Evolutionary conservation across 2,329 filamentous ascomycete genomes (phyloP).

Genomic region (Aureobasidium sp.): DNA sequence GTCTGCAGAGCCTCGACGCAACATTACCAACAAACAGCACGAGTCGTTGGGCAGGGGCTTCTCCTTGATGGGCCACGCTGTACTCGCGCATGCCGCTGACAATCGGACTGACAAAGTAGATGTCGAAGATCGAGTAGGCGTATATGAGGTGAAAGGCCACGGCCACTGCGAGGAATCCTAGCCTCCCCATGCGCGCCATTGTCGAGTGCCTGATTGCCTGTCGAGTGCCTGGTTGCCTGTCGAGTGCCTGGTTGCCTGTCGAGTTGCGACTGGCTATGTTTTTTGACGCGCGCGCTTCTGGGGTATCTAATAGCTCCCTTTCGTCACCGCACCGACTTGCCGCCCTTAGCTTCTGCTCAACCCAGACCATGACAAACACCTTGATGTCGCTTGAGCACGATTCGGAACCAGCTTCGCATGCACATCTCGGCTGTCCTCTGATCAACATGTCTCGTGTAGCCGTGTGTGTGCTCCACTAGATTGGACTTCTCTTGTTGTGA

Average conservation of each 20-base stretch:
- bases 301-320: neutral
- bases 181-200: constrained; percentile 57
- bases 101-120: constrained; percentile 97
- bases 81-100: constrained; percentile 91
- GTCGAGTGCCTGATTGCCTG: constrained; percentile 12
- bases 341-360: neutral
- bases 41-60: constrained; percentile 79
- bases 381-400: neutral
- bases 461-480: too few relatives aligned
- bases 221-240: neutral
- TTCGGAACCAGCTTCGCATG: neutral
- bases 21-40: constrained; percentile 82
- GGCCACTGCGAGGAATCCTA: constrained; percentile 80
- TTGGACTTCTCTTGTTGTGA: too few relatives aligned
- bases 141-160: constrained; percentile 91
- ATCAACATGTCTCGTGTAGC: too few relatives aligned
- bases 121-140: constrained; percentile 92
- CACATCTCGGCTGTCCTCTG: too few relatives aligned
- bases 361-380: neutral
- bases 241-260: neutral
- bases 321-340: too few relatives aligned
- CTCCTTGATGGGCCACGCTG: constrained; percentile 59
- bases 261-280: neutral
- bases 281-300: constrained; percentile 2
- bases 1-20: neutral